phyloP scores from a whole-genome alignment of 805 yeast genomes.

The Pichia paraexigua region DNA sequence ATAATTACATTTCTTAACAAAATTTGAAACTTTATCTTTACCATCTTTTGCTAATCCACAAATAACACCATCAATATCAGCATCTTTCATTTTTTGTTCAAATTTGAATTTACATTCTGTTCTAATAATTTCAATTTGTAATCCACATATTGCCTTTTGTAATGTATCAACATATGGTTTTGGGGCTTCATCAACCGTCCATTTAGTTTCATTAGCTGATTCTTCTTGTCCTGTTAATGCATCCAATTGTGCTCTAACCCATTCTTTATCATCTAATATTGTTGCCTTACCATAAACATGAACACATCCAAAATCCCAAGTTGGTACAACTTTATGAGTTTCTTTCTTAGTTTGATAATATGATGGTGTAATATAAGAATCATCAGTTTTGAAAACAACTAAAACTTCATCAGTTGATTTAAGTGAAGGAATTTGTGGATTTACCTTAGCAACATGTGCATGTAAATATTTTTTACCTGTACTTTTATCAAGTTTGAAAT shows the following conservation, averaged over 20 bases:
- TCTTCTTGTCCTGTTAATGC: constrained; percentile 43
- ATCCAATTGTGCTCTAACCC: constrained; percentile 38
- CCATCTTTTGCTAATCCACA: constrained; percentile 33
- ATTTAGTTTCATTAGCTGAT: constrained; percentile 29
- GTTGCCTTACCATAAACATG: constrained; percentile 47
- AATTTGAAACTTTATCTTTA: constrained; percentile 6
- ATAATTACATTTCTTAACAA: constrained; percentile 4
- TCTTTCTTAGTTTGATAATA: constrained; percentile 51
- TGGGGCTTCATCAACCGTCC: constrained; percentile 56
- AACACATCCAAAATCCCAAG: constrained; percentile 57
- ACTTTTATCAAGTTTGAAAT: constrained; percentile 27
- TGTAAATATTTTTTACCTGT: constrained; percentile 28
- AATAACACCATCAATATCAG: constrained; percentile 46
- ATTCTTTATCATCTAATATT: constrained; percentile 37
- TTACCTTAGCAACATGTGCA: constrained; percentile 48
- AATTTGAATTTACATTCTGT: constrained; percentile 50
- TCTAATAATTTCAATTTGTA: constrained; percentile 41
- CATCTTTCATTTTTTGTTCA: constrained; percentile 39
- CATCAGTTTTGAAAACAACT: constrained; percentile 44
- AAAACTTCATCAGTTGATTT: constrained; percentile 33
- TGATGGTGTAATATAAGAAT: constrained; percentile 49
- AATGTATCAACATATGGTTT: constrained; percentile 34
- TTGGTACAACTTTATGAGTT: constrained; percentile 59
- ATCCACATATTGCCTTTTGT: constrained; percentile 47
- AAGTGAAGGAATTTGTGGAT: constrained; percentile 41